Evolutionary conservation across 2,329 filamentous ascomycete genomes (phyloP), one percentile per base, ranked within the genome.

Genomic region (Talaromyces sp.): DNA sequence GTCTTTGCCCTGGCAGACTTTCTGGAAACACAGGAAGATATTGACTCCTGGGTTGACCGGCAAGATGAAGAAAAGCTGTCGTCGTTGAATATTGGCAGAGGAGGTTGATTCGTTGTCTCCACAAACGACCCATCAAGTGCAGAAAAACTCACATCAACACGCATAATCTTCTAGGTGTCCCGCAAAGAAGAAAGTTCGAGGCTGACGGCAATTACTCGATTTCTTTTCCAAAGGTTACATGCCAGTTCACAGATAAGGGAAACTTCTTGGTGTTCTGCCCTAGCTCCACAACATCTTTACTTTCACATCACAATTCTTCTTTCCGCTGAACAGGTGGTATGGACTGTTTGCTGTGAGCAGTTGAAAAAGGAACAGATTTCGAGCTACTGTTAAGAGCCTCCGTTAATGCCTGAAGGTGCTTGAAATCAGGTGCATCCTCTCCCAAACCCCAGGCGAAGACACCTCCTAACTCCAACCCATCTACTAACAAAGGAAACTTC

Each of bases 361-460:
- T 22, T 40, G 19, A 58, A 15, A 2, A 29, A 5, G n/a, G 49
- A 31, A 8, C 15, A 49, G 8, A n/a, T 25, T 47, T 19, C 38
- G 45, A 47, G 49, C 56, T 31, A 59, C 58, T 34, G 19, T 40
- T 38, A 34, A 66, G 11, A 47, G 38, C 45, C 8, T 36, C 49
- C 54, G 65, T 71, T 65, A 80, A 74, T 3, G 72, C 70, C 64
- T 69, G 71, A 13, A 83, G 65, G 69, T 80, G 80, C 27, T 61
- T 66, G 69, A 71, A 79, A 11, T 71, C 69, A 11, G 69, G 68
- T 31, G 70, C 73, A 62, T 87, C 84, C 69, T 84, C 80, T 0
- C 78, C 83, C 65, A 87, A 70, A 40, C 80, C 82, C 84, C 84
- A 87, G 0, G 81, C 83, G 75, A 86, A 82, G 8, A 83, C 79